Evolutionary conservation across 768 basidiomycete genomes (phyloP), one percentile per base, ranked within the genome.

Genomic region (Lactifluus volemus): DNA sequence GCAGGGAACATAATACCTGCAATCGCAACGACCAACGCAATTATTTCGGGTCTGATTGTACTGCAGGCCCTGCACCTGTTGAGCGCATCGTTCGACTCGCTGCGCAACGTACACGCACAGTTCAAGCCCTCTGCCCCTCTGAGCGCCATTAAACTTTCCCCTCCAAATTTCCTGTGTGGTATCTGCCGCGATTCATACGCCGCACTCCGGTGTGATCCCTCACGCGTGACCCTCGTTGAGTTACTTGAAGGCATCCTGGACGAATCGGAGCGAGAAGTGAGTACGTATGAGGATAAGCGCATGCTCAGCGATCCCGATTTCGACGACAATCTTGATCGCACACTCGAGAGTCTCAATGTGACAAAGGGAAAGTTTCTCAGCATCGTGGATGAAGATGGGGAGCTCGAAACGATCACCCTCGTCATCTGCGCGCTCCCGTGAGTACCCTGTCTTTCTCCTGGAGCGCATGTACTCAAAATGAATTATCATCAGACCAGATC

Each of bases 1-100:
- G 97, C 97, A 0, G 97, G 97, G 10, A 99, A 99, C 73, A 98
- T 99, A 68, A 99, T 98, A 65, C 97, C 97, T 6, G 97, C 97
- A 1, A 98, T 99, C 68, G 97, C 97, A 5, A 99, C 97, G 4
- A 99, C 97, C 25, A 99, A 99, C 71, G 97, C 97, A 10, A 91
- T 99, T 72, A 85, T 98, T 66, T 89, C 97, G 0, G 97, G 96
- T 0, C 77, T 96, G 42, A 93, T 98, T 69, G 94, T 98, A 25
- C 79, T 98, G 49, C 95, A 98, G 71, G 89, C 94, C 0, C 75
- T 98, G 21, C 88, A 93, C 59, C 78, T 97, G 47, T 78, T 98
- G 39, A 85, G 84, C 41, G 82, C 80, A 66, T 81, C 79, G 12
- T 82, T 86, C 68, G 68, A 76, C 39, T 72, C 75, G 42, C 72